These are phyloP conservation scores for Hansenula lynferdii DNA, from an alignment of 1,139 yeast genomes.

Conservation along the genomic window DNA sequence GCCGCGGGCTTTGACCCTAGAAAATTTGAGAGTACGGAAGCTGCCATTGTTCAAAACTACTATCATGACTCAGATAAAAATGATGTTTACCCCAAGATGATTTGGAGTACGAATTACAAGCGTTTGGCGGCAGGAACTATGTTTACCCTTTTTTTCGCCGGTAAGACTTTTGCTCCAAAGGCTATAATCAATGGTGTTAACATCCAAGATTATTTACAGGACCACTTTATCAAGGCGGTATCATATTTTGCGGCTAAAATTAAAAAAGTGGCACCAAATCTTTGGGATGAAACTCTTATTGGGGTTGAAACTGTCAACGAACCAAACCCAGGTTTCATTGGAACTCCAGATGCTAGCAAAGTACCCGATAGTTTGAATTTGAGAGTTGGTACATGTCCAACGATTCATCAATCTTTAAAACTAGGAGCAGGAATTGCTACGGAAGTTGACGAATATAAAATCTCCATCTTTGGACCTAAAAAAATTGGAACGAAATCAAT, in stretches of 20 bases:
- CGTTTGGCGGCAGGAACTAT: conserved; percentile 73
- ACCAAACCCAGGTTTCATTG: conserved; percentile 68
- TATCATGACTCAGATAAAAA: conserved; percentile 26
- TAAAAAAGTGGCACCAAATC: conserved; percentile 40
- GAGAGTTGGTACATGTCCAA: conserved; percentile 64
- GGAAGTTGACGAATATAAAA: conserved; percentile 60
- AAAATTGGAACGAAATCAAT: conserved; percentile 50
- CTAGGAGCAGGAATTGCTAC: conserved; percentile 72
- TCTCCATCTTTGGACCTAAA: conserved; percentile 70
- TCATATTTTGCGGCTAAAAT: conserved; percentile 50
- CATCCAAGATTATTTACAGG: conserved; percentile 74
- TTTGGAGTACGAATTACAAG: conserved; percentile 88
- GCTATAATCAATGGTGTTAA: conserved; percentile 65
- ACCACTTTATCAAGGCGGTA: conserved; percentile 54
- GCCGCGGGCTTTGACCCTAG: conserved; percentile 89
- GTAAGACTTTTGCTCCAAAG: conserved; percentile 63
- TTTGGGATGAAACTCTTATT: conserved; percentile 49
- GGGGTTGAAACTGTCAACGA: conserved; percentile 91
- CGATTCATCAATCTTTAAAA: conserved; percentile 51
- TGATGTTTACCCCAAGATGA: conserved; percentile 69
- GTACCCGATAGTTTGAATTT: conserved; percentile 53
- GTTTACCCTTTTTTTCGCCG: conserved; percentile 86
- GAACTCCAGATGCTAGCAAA: conserved; percentile 40
- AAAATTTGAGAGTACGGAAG: conserved; percentile 61
- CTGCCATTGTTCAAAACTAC: conserved; percentile 67